phyloP scores from a whole-genome alignment of 306 rosid genomes.

The Cercis canadensis region DNA sequence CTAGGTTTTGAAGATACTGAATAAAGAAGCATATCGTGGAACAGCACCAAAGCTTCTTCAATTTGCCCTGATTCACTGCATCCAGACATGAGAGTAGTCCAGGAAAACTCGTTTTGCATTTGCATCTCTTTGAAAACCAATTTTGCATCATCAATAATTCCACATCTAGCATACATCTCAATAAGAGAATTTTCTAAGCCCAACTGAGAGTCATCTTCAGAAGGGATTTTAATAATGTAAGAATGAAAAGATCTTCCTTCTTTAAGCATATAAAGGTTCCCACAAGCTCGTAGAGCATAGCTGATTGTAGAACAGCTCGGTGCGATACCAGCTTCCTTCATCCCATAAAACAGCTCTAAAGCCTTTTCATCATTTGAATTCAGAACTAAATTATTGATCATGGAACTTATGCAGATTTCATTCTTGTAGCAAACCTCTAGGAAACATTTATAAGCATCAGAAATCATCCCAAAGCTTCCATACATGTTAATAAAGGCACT shows the following conservation, averaged over 20 bases:
- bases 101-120: conserved; percentile 47
- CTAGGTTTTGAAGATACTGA: conserved; percentile 44
- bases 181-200: conserved; percentile 48
- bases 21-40: conserved; percentile 41
- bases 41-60: conserved; percentile 41
- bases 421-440: conserved; percentile 40
- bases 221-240: conserved; percentile 35
- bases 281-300: conserved; percentile 45
- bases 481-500: conserved; percentile 56
- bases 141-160: conserved; percentile 41
- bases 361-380: conserved; percentile 43
- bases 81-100: conserved; percentile 47
- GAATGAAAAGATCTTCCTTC: conserved; percentile 49
- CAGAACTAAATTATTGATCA: conserved; percentile 43
- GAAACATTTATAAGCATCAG: conserved; percentile 47
- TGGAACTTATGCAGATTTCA: conserved; percentile 44
- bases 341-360: conserved; percentile 40
- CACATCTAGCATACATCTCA: conserved; percentile 51
- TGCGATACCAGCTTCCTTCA: conserved; percentile 41
- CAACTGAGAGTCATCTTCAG: conserved; percentile 40
- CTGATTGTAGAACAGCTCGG: conserved; percentile 40
- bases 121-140: conserved; percentile 43
- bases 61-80: conserved; percentile 42
- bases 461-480: conserved; percentile 49
- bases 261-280: conserved; percentile 40